Evolutionary conservation across 768 basidiomycete genomes (phyloP).

Genomic region (Podaxis pistillaris): DNA sequence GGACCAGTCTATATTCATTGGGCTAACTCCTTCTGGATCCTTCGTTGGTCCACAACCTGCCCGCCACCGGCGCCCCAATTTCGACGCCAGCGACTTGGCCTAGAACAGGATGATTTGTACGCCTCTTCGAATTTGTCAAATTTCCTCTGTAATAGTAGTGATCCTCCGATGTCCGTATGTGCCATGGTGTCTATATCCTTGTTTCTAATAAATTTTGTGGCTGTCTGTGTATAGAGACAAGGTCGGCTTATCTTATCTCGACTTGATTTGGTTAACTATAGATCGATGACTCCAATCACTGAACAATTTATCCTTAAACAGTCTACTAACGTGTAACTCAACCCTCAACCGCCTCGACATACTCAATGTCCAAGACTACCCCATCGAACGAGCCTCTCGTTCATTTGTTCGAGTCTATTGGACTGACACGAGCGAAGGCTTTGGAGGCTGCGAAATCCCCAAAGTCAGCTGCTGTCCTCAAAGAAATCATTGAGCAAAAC

Average conservation of each 20-base stretch:
- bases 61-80: neutral
- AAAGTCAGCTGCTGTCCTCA: slow-evolving; percentile 71
- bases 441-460: slow-evolving; percentile 78
- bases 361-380: slow-evolving; percentile 2
- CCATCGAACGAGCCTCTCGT: slow-evolving; percentile 23
- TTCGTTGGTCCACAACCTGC: neutral
- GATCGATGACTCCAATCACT: slow-evolving; percentile 10
- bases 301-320: neutral
- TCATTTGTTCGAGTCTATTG: slow-evolving; percentile 71
- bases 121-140: neutral
- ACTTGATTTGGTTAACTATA: slow-evolving; percentile 13
- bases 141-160: neutral
- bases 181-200: neutral
- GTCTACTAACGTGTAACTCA: neutral
- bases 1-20: neutral
- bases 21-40: neutral
- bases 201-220: too few relatives aligned
- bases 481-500: slow-evolving; percentile 63
- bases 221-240: neutral
- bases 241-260: slow-evolving; percentile 16
- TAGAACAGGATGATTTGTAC: neutral
- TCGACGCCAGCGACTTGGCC: slow-evolving; percentile 2
- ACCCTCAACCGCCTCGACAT: neutral
- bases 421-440: slow-evolving; percentile 74
- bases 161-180: neutral